These are phyloP conservation scores for Quercus robur DNA, from an alignment of 306 rosid species.

Conservation along the genomic window DNA sequence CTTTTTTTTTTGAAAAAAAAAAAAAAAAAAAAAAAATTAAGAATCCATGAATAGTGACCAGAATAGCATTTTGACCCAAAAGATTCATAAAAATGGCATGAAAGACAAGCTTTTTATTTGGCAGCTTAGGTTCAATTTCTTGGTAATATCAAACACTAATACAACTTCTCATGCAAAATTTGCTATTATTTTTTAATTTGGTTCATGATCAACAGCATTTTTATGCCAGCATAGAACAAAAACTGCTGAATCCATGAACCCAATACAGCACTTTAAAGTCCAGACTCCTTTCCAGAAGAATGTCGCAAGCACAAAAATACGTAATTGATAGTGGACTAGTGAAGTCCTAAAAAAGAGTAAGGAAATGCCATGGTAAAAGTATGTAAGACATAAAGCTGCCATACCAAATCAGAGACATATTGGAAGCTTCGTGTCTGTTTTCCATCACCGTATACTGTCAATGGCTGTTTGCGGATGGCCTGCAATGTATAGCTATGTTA, in stretches of 20 bases:
- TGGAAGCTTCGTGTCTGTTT: conserved; percentile 98
- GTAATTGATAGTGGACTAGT: not conserved
- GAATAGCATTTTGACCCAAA: not conserved
- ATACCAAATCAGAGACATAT: conserved; percentile 94
- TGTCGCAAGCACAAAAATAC: not conserved
- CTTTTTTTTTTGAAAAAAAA: not conserved
- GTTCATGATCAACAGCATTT: conserved; percentile 1
- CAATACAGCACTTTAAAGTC: not conserved
- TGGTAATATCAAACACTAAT: not conserved
- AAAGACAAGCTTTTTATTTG: not conserved
- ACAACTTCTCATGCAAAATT: not conserved
- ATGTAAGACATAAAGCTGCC: not conserved
- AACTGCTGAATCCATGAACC: not conserved
- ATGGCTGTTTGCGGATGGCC: conserved; percentile 91
- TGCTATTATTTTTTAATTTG: not conserved
- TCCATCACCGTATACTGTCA: conserved; percentile 97
- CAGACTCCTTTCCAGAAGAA: not conserved
- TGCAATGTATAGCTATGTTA: conserved; percentile 21
- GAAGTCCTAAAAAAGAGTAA: not conserved
- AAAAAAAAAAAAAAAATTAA: too few species aligned
- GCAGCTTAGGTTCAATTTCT: not conserved
- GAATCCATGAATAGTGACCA: not conserved
- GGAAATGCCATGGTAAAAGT: not conserved
- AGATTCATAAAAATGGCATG: not conserved
- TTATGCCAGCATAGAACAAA: not conserved